These are phyloP conservation scores for Pulveroboletus sp. DNA, from an alignment of 768 basidiomycete species.

Conservation along the genomic window DNA sequence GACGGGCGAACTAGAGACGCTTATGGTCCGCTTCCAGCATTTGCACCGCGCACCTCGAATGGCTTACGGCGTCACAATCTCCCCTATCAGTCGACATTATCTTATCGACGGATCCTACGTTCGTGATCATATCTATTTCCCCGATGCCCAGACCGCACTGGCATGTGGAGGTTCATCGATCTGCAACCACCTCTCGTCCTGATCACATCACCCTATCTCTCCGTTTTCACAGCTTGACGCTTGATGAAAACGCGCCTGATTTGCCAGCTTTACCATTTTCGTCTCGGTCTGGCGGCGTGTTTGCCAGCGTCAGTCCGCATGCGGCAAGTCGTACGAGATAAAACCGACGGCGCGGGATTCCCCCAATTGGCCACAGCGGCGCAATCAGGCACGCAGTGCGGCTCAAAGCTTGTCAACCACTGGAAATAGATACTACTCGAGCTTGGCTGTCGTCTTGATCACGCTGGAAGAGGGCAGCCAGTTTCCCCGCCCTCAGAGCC, in stretches of 20 bases:
- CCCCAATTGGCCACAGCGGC: background rate
- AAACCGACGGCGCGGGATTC: background rate
- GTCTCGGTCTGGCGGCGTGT: background rate
- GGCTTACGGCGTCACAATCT: constrained; percentile 9
- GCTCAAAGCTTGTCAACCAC: background rate
- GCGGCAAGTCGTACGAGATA: background rate
- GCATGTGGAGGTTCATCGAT: constrained; percentile 13
- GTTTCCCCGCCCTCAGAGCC: constrained; percentile 1
- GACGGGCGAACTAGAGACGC: background rate
- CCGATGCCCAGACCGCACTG: background rate
- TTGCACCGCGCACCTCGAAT: constrained; percentile 3
- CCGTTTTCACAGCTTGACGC: constrained; percentile 8
- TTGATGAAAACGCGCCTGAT: constrained; percentile 5
- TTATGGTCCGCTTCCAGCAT: background rate
- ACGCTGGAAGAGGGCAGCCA: background rate
- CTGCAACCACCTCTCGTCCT: constrained; percentile 9
- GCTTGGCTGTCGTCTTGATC: background rate
- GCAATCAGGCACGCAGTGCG: constrained; percentile 2
- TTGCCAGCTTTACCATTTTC: constrained; percentile 4
- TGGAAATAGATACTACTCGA: background rate
- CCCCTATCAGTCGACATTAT: constrained; percentile 9
- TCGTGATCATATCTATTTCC: background rate
- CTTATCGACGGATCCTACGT: constrained; percentile 20
- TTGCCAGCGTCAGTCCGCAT: constrained; percentile 1
- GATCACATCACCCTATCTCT: constrained; percentile 9